These are phyloP conservation scores for Fusarium stilboides DNA, from an alignment of 2,329 filamentous ascomycete species.

Conservation along the genomic window DNA sequence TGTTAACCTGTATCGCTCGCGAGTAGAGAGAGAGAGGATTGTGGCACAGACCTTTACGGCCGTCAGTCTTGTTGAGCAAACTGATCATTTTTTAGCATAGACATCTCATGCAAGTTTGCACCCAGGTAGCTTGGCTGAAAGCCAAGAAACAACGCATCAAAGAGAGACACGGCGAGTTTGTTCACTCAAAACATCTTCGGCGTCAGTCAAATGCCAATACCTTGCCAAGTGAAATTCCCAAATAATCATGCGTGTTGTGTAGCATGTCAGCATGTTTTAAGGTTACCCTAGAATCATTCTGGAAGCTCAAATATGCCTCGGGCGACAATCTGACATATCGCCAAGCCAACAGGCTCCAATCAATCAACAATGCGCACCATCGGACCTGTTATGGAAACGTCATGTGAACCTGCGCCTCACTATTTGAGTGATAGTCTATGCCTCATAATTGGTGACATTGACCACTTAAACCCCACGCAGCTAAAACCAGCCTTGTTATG, in stretches of 20 bases:
- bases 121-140: no score
- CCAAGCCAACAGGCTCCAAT: slow-evolving; percentile 18
- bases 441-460: neutral
- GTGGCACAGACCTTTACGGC: no score
- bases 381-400: neutral
- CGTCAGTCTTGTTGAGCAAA: no score
- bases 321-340: neutral
- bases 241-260: neutral
- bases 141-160: no score
- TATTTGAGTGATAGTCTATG: neutral
- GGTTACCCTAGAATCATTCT: slow-evolving; percentile 2
- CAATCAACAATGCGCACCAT: neutral
- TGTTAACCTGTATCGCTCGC: no score
- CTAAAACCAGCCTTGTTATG: neutral
- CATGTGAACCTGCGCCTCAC: slow-evolving; percentile 19
- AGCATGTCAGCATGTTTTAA: no score
- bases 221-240: neutral
- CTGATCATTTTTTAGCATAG: no score
- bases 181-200: no score
- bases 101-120: no score
- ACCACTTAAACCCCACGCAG: neutral
- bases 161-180: no score
- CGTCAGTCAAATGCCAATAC: neutral
- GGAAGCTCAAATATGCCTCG: neutral
- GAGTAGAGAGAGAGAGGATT: no score